These are phyloP conservation scores for Rhynchosporium secalis DNA, from an alignment of 2,329 filamentous ascomycete species.

Conservation along the genomic window DNA sequence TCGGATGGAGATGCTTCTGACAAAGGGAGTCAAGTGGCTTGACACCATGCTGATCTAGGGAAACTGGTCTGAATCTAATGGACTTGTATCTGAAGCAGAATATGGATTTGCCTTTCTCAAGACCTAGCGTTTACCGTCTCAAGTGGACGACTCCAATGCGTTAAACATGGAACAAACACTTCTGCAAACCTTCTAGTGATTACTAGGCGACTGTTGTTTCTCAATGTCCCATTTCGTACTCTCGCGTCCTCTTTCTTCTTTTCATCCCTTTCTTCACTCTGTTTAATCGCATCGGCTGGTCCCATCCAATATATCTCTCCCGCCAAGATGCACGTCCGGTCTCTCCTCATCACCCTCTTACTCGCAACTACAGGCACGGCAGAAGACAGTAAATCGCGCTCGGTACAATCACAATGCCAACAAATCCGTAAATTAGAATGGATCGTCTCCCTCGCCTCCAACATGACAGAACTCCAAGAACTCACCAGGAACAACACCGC, in stretches of 20 bases:
- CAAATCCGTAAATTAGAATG: constrained; percentile 38
- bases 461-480: constrained; percentile 41
- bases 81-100: neutral
- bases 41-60: no score
- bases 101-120: no score
- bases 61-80: neutral
- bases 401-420: constrained; percentile 38
- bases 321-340: constrained; percentile 33
- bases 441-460: constrained; percentile 40
- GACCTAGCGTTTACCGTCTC: no score
- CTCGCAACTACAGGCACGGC: constrained; percentile 34
- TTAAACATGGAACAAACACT: neutral
- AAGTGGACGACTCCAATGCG: neutral
- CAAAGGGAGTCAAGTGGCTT: neutral
- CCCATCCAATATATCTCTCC: constrained; percentile 14
- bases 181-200: neutral
- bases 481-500: constrained; percentile 43
- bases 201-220: constrained; percentile 3
- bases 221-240: neutral
- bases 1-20: neutral
- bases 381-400: constrained; percentile 35
- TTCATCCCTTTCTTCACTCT: neutral
- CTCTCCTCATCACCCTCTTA: constrained; percentile 31
- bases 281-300: constrained; percentile 17
- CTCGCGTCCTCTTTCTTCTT: neutral